A percentile compares a stretch with the other conserved stretches of the same genome.
These are phyloP conservation scores for Neurospora sp. DNA, from an alignment of 495 filamentous ascomycete genomes.

Conservation along the genomic window DNA sequence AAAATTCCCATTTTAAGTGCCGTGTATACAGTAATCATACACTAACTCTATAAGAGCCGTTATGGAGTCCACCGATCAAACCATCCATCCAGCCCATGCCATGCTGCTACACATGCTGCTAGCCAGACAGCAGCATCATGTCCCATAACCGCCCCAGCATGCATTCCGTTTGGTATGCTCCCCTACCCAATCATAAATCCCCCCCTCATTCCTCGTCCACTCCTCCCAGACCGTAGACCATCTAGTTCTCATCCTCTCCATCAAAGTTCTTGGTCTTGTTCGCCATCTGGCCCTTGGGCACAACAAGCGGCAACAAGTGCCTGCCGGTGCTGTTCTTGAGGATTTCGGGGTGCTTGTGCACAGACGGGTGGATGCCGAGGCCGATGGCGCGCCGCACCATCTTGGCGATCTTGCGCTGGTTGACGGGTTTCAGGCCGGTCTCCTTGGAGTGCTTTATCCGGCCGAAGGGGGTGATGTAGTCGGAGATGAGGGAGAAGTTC, in stretches of 20 bases:
- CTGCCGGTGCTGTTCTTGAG: conserved; percentile 30
- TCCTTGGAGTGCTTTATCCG: conserved; percentile 63
- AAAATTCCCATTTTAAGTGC: background rate
- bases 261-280: conserved; percentile 1
- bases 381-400: conserved; percentile 82
- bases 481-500: conserved; percentile 90
- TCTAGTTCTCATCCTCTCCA: background rate
- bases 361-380: conserved; percentile 82
- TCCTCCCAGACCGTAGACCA: background rate
- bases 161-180: background rate
- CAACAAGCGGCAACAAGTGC: background rate
- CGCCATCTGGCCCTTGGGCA: background rate
- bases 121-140: background rate
- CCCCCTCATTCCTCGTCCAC: background rate
- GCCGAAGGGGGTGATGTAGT: conserved; percentile 76
- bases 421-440: conserved; percentile 77
- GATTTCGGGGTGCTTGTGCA: conserved; percentile 87
- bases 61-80: background rate
- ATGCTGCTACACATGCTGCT: background rate
- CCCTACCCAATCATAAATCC: no score
- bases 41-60: background rate
- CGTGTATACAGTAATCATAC: background rate
- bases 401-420: conserved; percentile 88
- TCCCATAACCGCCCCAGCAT: background rate
- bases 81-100: background rate